Percentiles rank a stretch among this genome's conserved stretches.
phyloP scores from a whole-genome alignment of 1,139 yeast genomes.

The Blastobotrys persicus region DNA sequence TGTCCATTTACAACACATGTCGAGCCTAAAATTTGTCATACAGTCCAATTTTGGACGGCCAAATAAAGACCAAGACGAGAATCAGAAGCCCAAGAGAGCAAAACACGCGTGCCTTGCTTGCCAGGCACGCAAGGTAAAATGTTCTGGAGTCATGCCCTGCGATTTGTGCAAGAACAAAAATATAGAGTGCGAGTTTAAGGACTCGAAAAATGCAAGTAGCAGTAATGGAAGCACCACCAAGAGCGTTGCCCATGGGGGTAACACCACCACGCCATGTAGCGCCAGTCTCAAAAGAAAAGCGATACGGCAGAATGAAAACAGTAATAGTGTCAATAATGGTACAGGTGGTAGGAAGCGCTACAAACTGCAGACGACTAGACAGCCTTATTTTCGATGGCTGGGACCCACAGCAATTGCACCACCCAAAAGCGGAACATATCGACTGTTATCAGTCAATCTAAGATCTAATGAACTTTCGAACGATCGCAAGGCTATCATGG shows the following conservation, averaged over 20 bases:
- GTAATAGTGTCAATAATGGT: not conserved
- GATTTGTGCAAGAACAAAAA: conserved; percentile 19
- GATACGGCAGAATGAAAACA: not conserved
- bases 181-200: conserved; percentile 21
- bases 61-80: conserved; percentile 5
- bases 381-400: conserved; percentile 34
- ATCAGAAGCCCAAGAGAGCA: conserved; percentile 18
- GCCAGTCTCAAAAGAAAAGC: conserved; percentile 7
- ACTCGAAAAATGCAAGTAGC: not conserved
- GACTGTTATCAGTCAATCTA: conserved; percentile 31
- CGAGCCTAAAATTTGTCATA: conserved; percentile 22
- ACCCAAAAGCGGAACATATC: conserved; percentile 29
- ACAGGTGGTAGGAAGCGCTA: not conserved
- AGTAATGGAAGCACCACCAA: not conserved
- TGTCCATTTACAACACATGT: too few relatives aligned
- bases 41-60: conserved; percentile 16
- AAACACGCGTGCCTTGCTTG: conserved; percentile 22
- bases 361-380: conserved; percentile 22
- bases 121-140: conserved; percentile 21
- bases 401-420: conserved; percentile 35
- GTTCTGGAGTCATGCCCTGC: conserved; percentile 25
- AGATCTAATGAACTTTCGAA: conserved; percentile 16
- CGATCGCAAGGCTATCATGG: conserved; percentile 16
- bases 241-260: conserved; percentile 4
- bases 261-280: conserved; percentile 17